Base-by-base conservation (phyloP, 352 stramenopile species). In the Pythium sukuiense region DNA sequence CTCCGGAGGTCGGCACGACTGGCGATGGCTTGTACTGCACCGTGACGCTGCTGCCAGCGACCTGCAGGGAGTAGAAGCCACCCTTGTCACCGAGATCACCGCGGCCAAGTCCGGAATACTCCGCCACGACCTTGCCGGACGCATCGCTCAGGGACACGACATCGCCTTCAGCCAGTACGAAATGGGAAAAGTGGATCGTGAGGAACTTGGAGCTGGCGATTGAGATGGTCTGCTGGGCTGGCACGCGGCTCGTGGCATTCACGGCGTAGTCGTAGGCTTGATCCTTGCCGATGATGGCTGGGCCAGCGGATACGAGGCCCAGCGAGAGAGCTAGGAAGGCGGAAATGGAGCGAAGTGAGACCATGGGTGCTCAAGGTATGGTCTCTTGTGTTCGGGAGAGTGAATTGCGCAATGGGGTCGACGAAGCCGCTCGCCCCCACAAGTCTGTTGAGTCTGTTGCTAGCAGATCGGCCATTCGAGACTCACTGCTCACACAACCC, bases 161-260 rank as follows among this genome's bases (percentile, higher is more conserved):
- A 41, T 80, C 75, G 11, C 76, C 73, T 5, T 67, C 30, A 5
- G 71, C 35, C 50, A 86, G 55, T n/a, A 70, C 20, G 41, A 86
- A 81, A 0, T 67, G 45, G 6, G 65, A 59, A 37, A 86, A 86
- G 45, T 83, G 77, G 18, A 86, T 55, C 0, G 69, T 76, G 45
- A 86, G 33, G 61, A 82, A 86, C 45, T 73, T 62, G 27, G 77
- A 67, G 29, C 65, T 70, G 11, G 56, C 20, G 6, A 59, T 41
- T 3, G 49, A 37, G 55, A 79, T 68, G 6, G 60, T 65, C 55
- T 70, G 30, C 46, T 76, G 49, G 6, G 54, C 54, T 5, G 71
- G 49, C 12, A 30, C 56, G 18, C 59, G 70, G 30, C 48, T 45
- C 32, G 53, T 76, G 48, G 67, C 61, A 61, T 81, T 74, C 30